Percentiles rank a stretch among this genome's conserved stretches.
phyloP scores from a whole-genome alignment of 768 basidiomycete genomes.

The Suillus spraguei region DNA sequence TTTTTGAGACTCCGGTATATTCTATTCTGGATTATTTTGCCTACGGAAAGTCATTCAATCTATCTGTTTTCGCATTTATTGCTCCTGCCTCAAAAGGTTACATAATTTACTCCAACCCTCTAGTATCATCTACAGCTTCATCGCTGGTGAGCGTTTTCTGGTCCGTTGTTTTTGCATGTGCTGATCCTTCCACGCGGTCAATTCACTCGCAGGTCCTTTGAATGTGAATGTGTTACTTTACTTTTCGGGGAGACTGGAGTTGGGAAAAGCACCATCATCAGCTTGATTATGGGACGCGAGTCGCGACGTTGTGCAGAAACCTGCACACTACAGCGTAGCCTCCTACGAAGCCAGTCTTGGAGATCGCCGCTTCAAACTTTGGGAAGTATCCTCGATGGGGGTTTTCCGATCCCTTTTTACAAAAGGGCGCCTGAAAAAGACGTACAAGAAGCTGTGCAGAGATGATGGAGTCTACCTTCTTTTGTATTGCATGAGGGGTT shows the following conservation, averaged over 20 bases:
- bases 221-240: too few relatives aligned
- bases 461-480: slow-evolving; percentile 33
- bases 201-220: neutral
- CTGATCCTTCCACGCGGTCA: neutral
- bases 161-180: neutral
- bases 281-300: slow-evolving; percentile 25
- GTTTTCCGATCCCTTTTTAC: slow-evolving; percentile 14
- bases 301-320: slow-evolving; percentile 37
- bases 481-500: slow-evolving; percentile 35
- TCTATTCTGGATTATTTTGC: too few relatives aligned
- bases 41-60: too few relatives aligned
- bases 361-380: slow-evolving; percentile 27
- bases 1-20: too few relatives aligned
- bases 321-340: slow-evolving; percentile 36
- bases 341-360: slow-evolving; percentile 28
- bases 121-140: neutral
- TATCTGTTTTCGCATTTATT: too few relatives aligned
- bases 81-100: too few relatives aligned
- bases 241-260: neutral
- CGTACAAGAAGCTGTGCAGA: slow-evolving; percentile 32
- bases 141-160: neutral
- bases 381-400: slow-evolving; percentile 36
- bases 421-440: slow-evolving; percentile 26
- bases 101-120: neutral
- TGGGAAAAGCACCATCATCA: neutral